Base-by-base conservation (phyloP, 2,329 filamentous ascomycete genomes). In the Cercospora nicotianae region DNA sequence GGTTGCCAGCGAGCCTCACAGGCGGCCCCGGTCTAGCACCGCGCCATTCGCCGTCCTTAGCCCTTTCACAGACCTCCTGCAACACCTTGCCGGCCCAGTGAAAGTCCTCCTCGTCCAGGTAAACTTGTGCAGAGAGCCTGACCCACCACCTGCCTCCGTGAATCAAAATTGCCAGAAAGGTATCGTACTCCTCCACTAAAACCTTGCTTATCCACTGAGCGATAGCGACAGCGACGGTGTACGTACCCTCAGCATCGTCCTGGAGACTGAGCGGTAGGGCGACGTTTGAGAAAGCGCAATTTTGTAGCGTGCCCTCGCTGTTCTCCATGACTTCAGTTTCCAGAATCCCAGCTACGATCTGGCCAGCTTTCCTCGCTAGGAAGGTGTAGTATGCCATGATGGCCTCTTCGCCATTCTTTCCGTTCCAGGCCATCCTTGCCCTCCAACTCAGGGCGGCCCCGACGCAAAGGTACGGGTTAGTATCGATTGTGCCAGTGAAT, bases 51-150 rank as follows among this genome's bases (percentile, higher is more conserved):
- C 81, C 82, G 58, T 78, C 80, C 53, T 79, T 80, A 33, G 86
- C 84, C 71, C 84, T 80, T 51, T 82, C 81, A 74, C 85, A 88
- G 5, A 91, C 72, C 36, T 82, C 80, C 76, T 86, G 85, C 74
- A 95, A 78, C 8, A 85, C 81, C 61, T 82, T 76, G 0, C 84
- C 91, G 3, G 86, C 85, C 86, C 87, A 91, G 76, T 90, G 87
- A 75, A 95, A 97, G 78, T 97, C 93, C 12, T 84, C 83, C 71
- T 90, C 77, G 28, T 92, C 92, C n/a, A 97, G 80, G 77, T 95
- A 98, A 0, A 95, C 86, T 83, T 97, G 93, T 13, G 87, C 92
- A 76, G 91, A 93, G 59, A 96, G 75, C 60, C 94, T 83, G 0
- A 85, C 83, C 91, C 91, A 97, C 77, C 89, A 86, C 63, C 83